These are phyloP conservation scores for Citrus glauca DNA, from an alignment of 345 rosid genomes.

Conservation along the genomic window DNA sequence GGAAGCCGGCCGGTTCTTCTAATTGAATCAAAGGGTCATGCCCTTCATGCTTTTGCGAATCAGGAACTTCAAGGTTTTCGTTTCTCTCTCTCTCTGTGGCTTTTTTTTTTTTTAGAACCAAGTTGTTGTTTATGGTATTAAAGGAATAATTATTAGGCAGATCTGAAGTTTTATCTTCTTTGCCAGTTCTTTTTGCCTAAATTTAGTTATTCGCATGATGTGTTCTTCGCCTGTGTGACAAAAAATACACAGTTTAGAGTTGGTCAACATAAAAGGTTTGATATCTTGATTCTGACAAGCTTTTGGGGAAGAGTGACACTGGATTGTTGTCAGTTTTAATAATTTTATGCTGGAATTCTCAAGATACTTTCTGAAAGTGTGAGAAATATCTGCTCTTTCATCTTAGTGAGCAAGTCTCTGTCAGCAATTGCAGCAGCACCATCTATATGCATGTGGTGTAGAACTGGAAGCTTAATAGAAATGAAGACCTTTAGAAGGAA, in stretches of 20 bases:
- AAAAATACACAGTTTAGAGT: background rate
- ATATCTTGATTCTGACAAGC: background rate
- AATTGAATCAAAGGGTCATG: slow-evolving; percentile 89
- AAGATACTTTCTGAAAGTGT: background rate
- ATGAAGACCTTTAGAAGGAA: no score
- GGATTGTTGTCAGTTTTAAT: background rate
- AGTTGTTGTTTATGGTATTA: background rate
- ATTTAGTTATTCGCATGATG: background rate
- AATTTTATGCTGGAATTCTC: background rate
- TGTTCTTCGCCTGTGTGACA: background rate
- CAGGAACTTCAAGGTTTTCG: slow-evolving; percentile 52
- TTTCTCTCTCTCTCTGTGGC: background rate
- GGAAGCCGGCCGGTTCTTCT: slow-evolving; percentile 58
- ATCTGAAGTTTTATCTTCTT: background rate
- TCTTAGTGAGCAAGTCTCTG: background rate
- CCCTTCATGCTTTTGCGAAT: slow-evolving; percentile 83
- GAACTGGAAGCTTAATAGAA: no score
- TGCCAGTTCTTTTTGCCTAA: background rate
- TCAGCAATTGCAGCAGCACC: background rate
- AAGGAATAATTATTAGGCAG: background rate
- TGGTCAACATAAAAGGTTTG: background rate
- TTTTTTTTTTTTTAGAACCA: background rate
- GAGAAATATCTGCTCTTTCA: background rate
- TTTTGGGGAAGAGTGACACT: background rate
- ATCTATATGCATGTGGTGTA: no score